Conservation (phyloP, 768 basidiomycete species). For the Pulveroboletus sp. region DNA sequence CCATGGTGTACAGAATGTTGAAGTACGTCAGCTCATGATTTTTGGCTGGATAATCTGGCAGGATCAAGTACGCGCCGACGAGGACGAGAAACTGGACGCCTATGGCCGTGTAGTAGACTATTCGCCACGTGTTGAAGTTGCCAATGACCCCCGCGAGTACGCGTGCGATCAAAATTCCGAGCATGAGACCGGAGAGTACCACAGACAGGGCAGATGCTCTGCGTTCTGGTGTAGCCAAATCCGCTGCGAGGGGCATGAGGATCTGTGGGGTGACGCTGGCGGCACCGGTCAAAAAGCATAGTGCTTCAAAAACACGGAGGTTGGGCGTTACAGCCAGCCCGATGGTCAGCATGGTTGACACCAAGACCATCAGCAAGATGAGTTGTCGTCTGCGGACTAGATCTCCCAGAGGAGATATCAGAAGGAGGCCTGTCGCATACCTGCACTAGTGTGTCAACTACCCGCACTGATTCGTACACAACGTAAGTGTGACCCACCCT, state of each 20-base stretch:
- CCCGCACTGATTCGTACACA: background rate
- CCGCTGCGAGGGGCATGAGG: slow-evolving; percentile 69
- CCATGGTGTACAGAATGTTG: slow-evolving; percentile 72
- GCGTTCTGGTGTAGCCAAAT: slow-evolving; percentile 70
- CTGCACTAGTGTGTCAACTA: slow-evolving; percentile 29
- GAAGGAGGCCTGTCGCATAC: slow-evolving; percentile 66
- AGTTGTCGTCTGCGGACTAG: slow-evolving; percentile 72
- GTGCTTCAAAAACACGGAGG: slow-evolving; percentile 55
- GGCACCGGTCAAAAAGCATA: slow-evolving; percentile 69
- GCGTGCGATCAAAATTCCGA: slow-evolving; percentile 71
- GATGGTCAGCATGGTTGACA: slow-evolving; percentile 58
- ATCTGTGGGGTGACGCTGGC: slow-evolving; percentile 74
- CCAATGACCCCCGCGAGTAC: slow-evolving; percentile 74
- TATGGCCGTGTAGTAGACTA: slow-evolving; percentile 75
- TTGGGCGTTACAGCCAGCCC: slow-evolving; percentile 62
- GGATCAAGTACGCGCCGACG: slow-evolving; percentile 51
- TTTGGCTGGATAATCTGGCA: slow-evolving; percentile 86
- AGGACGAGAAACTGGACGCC: slow-evolving; percentile 62
- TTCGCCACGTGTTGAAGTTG: slow-evolving; percentile 64
- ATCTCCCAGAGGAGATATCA: slow-evolving; percentile 82
- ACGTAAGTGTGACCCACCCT: slow-evolving; percentile 40
- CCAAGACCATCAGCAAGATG: slow-evolving; percentile 50
- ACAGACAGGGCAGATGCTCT: slow-evolving; percentile 75
- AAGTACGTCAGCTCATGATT: slow-evolving; percentile 60
- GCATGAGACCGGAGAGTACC: slow-evolving; percentile 60